Base-by-base conservation (phyloP, 208 protist species). In the Acanthamoeba rhysodes region DNA sequence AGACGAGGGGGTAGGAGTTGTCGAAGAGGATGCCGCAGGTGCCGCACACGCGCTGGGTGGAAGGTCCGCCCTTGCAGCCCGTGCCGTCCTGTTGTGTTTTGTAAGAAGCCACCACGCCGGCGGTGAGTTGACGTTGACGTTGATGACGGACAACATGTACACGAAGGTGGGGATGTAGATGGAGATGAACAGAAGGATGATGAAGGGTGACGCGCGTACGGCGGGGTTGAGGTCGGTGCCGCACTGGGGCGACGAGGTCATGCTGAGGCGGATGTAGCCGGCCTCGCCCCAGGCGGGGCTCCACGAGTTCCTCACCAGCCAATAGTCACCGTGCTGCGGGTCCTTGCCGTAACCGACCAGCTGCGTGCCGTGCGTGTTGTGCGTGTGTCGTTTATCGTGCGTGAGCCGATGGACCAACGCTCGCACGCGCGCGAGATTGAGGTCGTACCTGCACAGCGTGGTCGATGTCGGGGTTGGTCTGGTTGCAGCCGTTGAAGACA, bases 11-110 rank as follows among this genome's bases (percentile, higher is more conserved):
- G 91, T 98, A 98, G 12, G 95, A 96, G 18, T 97, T 95, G 74
- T 98, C 97, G n/a, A 96, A 98, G 64, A 98, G 96, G 10, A 99
- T 97, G 74, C 98, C 98, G 64, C 98, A 98, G 96, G 97, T 98
- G n/a, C 98, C 98, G 90, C 98, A 98, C 14, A 97, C 97, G 90
- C 95, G 97, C 64, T 96, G 95, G 7, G 96, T 90, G 74, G 97
- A 93, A 29, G 97, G 96, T 59, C 98, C 98, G 64, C 97, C 96
- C 64, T 97, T 97, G 95, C 98, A 98, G 45, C 96, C 98, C 45
- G 95, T 95, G n/a, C 97, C 97, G 34, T 96, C 96, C 90, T 97
- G 96, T 57, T 57, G 50, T 57, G 12, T 10, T 57, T 41, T 41
- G 37, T 41, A 41, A 3, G 4, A 41, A n/a, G n/a, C n/a, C 24